Percentiles rank a stretch among this genome's conserved stretches.
Evolutionary conservation across 2,329 filamentous ascomycete species (phyloP).

Genomic region (Clarireedia hainanense): DNA sequence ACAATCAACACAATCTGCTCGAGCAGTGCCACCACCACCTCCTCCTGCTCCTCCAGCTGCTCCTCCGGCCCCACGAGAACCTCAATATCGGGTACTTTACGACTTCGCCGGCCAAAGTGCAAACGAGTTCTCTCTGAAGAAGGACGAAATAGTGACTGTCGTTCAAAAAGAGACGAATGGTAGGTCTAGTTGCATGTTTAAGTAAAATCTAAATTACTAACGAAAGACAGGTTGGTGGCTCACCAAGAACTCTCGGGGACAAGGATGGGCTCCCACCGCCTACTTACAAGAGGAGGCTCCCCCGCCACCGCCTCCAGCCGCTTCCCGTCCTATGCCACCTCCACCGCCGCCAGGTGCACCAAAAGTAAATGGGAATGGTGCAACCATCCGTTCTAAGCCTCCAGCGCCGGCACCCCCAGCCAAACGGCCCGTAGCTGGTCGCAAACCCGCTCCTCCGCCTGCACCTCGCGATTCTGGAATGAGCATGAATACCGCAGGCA

Average conservation of each 20-base stretch:
- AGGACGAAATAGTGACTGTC: conserved; percentile 78
- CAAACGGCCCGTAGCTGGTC: conserved; percentile 64
- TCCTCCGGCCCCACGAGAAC: conserved; percentile 58
- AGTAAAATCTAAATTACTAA: conserved; percentile 29
- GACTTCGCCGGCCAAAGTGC: conserved; percentile 79
- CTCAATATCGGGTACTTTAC: conserved; percentile 84
- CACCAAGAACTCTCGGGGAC: conserved; percentile 62
- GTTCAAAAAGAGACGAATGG: conserved; percentile 94
- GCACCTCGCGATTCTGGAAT: conserved; percentile 65
- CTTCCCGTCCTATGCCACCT: conserved; percentile 33
- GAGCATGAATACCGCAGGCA: conserved; percentile 47
- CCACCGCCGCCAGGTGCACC: conserved; percentile 51
- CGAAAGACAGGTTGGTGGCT: conserved; percentile 79
- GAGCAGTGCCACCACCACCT: conserved; percentile 40
- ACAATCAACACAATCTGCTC: conserved; percentile 31
- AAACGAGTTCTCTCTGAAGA: conserved; percentile 75
- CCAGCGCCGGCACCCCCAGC: conserved; percentile 43
- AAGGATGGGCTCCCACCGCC: conserved; percentile 89
- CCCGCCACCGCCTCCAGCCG: conserved; percentile 49
- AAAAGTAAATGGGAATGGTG: conserved; percentile 31
- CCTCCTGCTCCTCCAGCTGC: conserved; percentile 60
- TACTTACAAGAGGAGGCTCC: conserved; percentile 81
- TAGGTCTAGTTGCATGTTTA: conserved; percentile 39
- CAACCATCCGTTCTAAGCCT: conserved; percentile 30
- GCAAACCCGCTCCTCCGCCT: conserved; percentile 61